Evolutionary conservation across 225 moss, liverwort and hornwort species (phyloP).

Genomic region (Thuidium tamariscinum): DNA sequence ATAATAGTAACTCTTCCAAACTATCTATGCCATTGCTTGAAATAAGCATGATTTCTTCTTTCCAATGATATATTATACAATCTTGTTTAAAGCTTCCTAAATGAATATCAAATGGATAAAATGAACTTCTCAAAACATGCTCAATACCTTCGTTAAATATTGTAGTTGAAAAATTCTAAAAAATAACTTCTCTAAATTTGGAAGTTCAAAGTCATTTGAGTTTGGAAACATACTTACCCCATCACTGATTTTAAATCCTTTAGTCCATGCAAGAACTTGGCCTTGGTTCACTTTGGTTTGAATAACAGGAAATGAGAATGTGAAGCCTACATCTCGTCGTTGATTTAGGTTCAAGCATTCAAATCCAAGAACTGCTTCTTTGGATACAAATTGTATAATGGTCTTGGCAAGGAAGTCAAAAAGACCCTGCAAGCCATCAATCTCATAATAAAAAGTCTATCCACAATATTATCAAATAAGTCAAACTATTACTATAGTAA

Average conservation of each 20-base stretch:
- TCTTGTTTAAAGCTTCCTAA: not conserved
- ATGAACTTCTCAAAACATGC: not conserved
- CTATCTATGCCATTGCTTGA: not conserved
- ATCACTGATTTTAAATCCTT: constrained; percentile 73
- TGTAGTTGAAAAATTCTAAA: rapidly evolving
- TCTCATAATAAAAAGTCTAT: not conserved
- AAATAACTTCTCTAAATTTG: not conserved
- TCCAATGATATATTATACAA: no score
- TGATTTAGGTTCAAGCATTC: constrained; percentile 29
- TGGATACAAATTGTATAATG: constrained; percentile 44
- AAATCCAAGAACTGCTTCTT: constrained; percentile 58
- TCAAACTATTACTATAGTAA: not conserved
- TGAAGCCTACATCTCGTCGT: constrained; percentile 66
- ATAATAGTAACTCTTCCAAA: not conserved
- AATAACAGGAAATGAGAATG: constrained; percentile 78
- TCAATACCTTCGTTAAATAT: no score
- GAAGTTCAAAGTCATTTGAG: not conserved
- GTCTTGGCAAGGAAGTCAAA: constrained; percentile 67
- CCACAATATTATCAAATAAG: not conserved
- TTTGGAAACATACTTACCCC: constrained; percentile 28
- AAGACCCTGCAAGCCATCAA: constrained; percentile 38
- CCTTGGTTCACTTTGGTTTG: constrained; percentile 73
- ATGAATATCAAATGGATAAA: no score
- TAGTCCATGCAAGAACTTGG: constrained; percentile 64
- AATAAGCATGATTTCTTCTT: not conserved